Evolutionary conservation across 495 filamentous ascomycete species (phyloP).

Genomic region (Aspergillus mulundensis): DNA sequence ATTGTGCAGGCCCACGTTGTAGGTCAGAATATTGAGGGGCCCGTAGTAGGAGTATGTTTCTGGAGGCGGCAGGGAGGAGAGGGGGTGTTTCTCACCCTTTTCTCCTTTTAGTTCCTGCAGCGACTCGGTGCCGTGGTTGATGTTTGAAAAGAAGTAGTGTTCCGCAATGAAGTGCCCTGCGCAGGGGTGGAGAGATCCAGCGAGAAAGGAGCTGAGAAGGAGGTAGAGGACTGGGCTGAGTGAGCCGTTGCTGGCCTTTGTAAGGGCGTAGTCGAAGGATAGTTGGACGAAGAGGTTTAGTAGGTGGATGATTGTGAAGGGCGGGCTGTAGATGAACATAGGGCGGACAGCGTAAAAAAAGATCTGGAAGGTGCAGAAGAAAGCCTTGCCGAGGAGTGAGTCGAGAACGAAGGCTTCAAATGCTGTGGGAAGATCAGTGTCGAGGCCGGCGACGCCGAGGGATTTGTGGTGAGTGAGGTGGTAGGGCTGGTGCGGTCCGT

Average conservation of each 20-base stretch:
- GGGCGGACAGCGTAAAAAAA: constrained; percentile 99
- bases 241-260: constrained; percentile 51
- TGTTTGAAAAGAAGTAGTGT: constrained; percentile 92
- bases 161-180: constrained; percentile 99
- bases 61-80: constrained; percentile 57
- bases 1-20: constrained; percentile 96
- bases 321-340: constrained; percentile 87
- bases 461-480: constrained; percentile 99
- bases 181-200: constrained; percentile 88
- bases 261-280: constrained; percentile 69
- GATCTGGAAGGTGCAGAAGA: constrained; percentile 99
- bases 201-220: constrained; percentile 82
- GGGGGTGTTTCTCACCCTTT: constrained; percentile 28
- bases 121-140: constrained; percentile 57
- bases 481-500: constrained; percentile 62
- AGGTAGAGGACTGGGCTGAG: constrained; percentile 68
- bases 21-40: constrained; percentile 83
- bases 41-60: constrained; percentile 99
- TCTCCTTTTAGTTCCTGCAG: constrained; percentile 31
- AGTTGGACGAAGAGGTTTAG: constrained; percentile 76
- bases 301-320: constrained; percentile 79
- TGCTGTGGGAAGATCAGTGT: constrained; percentile 92
- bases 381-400: constrained; percentile 94
- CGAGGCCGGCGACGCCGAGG: constrained; percentile 91
- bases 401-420: constrained; percentile 91